Conservation (phyloP, 2,329 filamentous ascomycete genomes). For the Domatiomyces catenatus region DNA sequence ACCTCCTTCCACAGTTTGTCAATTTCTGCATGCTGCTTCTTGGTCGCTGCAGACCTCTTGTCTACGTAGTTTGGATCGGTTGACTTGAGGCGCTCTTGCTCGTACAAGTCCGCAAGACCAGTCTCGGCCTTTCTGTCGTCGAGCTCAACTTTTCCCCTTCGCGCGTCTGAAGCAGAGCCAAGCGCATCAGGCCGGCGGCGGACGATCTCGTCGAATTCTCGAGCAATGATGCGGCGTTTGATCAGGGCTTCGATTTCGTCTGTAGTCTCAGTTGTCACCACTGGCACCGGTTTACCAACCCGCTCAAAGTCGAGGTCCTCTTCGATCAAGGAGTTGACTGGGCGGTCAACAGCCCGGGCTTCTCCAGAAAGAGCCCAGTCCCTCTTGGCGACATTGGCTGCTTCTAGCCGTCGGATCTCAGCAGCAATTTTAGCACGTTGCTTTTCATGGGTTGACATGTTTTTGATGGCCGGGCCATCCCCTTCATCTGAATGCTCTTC, state of each 20-base stretch:
- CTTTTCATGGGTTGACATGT: constrained; percentile 63
- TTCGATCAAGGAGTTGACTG: constrained; percentile 81
- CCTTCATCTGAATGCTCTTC: constrained; percentile 10
- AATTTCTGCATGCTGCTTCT: constrained; percentile 70
- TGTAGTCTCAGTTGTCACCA: constrained; percentile 80
- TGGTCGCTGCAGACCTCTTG: constrained; percentile 65
- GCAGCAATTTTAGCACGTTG: constrained; percentile 71
- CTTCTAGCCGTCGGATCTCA: constrained; percentile 83
- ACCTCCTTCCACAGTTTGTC: constrained; percentile 70
- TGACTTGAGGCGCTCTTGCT: constrained; percentile 71
- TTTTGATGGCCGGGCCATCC: constrained; percentile 8
- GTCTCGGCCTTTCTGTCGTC: constrained; percentile 80
- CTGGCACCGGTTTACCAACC: constrained; percentile 81
- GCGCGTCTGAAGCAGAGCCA: constrained; percentile 42
- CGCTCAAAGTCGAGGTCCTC: constrained; percentile 94
- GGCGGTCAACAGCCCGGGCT: constrained; percentile 65
- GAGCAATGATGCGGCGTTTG: constrained; percentile 77
- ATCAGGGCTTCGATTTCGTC: constrained; percentile 88
- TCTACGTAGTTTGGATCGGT: constrained; percentile 69
- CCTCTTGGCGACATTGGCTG: constrained; percentile 73
- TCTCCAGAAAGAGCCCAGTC: constrained; percentile 86
- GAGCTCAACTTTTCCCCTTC: constrained; percentile 62
- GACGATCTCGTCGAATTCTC: constrained; percentile 83
- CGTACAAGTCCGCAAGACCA: constrained; percentile 81
- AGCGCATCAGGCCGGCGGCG: constrained; percentile 64